Base-by-base conservation (phyloP, 1,284 basidiomycete genomes). In the Ceratobasidium theobromae region DNA sequence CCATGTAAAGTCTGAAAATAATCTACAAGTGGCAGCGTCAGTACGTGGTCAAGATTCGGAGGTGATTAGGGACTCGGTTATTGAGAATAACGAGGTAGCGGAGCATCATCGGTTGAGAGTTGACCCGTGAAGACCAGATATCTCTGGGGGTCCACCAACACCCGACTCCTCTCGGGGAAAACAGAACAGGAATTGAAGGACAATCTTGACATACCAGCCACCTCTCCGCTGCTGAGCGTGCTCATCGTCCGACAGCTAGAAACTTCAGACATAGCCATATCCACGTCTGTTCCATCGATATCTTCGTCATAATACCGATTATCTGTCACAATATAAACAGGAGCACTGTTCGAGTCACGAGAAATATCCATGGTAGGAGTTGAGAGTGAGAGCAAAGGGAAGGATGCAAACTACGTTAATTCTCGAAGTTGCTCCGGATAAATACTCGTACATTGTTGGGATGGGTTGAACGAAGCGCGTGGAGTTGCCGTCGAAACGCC, bases 181-280 rank as follows among this genome's bases (percentile, higher is more conserved):
- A 38, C 16, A 6, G 16, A 6, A 38, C 35, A 16, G 35, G 35
- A 6, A 38, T 8, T 9, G 8, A 21, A 6, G 18, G 9, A 45
- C 12, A 21, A 5, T 11, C 18, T 6, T 11, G 32, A 51, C 48
- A 6, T 38, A 62, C 58, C 58, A 27, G 48, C 21, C 18, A 52
- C 46, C 25, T 62, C 58, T 9, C 27, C 46, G 33, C 58, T 62
- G 9, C 33, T 38, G 30, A 62, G 48, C 16, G 58, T 62, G 35
- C 58, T 62, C 58, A 62, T 62, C 4, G 58, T 38, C 12, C 38
- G 23, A 33, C 25, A 32, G 18, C 46, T 51, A 1, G 16, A 60
- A 2, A 33, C 33, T 6, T 62, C 58, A 12, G 46, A 45, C 5
- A 45, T 6, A 21, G 18, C 18, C 9, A n/a, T 21, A 45, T 45